Conservation (phyloP, 352 stramenopile genomes). For the Phytophthora syringae region DNA sequence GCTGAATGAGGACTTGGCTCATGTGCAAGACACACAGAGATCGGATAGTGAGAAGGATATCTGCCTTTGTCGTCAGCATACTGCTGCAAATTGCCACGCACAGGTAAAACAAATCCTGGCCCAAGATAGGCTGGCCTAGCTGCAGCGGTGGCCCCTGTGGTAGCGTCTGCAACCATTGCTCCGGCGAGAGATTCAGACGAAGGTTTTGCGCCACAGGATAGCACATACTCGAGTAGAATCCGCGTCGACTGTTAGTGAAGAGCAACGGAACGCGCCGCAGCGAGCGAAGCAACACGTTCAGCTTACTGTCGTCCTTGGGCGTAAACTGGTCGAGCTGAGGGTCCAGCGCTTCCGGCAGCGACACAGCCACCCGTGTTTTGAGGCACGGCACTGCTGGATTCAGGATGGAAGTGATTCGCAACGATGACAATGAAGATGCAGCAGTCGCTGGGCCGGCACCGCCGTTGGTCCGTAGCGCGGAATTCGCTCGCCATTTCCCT, state of each 20-base stretch:
- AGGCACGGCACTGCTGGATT: constrained; percentile 57
- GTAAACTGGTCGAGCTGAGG: constrained; percentile 71
- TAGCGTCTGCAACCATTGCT: constrained; percentile 62
- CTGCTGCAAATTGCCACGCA: constrained; percentile 80
- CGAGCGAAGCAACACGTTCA: constrained; percentile 73
- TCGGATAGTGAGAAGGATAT: constrained; percentile 82
- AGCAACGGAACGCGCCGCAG: constrained; percentile 63
- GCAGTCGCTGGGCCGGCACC: constrained; percentile 17
- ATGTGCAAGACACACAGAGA: constrained; percentile 83
- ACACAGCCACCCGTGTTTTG: constrained; percentile 69
- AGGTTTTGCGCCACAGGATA: constrained; percentile 55
- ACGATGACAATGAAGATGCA: constrained; percentile 65
- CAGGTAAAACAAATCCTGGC: constrained; percentile 80
- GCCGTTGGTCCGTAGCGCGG: constrained; percentile 13
- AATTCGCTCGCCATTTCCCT: constrained; percentile 19
- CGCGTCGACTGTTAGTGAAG: constrained; percentile 55
- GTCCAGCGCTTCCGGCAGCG: constrained; percentile 70
- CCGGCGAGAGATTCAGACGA: constrained; percentile 45
- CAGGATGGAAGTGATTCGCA: constrained; percentile 72
- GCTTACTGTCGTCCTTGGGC: constrained; percentile 80
- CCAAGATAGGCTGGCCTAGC: constrained; percentile 65
- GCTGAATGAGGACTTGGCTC: constrained; percentile 77
- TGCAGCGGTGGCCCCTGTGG: constrained; percentile 54
- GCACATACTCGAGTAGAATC: constrained; percentile 63
- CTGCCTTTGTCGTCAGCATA: constrained; percentile 77